A percentile compares a stretch with the other conserved stretches of the same genome.
Conservation (phyloP, 108 stramenopile species). For the Pseudonitzschia pungens region DNA sequence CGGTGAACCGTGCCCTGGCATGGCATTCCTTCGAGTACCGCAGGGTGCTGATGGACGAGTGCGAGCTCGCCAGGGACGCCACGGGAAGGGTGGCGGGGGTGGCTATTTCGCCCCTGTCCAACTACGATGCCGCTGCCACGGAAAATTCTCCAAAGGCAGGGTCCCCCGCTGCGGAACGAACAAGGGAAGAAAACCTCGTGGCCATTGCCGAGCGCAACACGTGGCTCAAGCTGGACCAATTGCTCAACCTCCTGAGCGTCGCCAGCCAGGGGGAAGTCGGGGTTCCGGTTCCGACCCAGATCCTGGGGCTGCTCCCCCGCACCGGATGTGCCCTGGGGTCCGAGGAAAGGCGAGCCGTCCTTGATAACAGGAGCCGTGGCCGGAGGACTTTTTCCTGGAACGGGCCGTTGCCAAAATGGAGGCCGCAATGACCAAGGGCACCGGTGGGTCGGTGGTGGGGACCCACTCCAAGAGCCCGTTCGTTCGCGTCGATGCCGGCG, state of each 20-base stretch:
- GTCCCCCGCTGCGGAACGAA: background rate
- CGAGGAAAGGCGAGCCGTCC: background rate
- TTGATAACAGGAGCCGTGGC: background rate
- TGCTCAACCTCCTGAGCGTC: conserved; percentile 12
- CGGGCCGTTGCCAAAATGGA: background rate
- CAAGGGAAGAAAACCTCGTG: background rate
- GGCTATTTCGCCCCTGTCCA: conserved; percentile 10
- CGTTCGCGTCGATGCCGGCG: conserved; percentile 9
- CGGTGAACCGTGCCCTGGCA: background rate
- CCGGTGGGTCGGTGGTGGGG: background rate
- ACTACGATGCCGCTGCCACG: background rate
- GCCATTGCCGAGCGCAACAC: background rate
- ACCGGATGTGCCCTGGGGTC: background rate
- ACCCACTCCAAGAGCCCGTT: conserved; percentile 29
- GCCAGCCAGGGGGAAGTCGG: conserved; percentile 3
- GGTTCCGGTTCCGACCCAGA: conserved; percentile 24
- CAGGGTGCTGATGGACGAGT: background rate
- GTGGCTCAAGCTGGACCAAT: conserved; percentile 11
- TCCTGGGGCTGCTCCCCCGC: conserved; percentile 22
- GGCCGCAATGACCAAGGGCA: background rate
- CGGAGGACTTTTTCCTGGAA: background rate
- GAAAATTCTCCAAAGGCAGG: background rate
- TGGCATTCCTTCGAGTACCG: conserved; percentile 2
- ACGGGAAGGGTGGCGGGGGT: background rate
- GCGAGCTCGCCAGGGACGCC: background rate